A percentile compares a stretch with the other conserved stretches of the same genome.
phyloP scores from a whole-genome alignment of 768 basidiomycete species.

The Trichaptum fuscoviolaceum region DNA sequence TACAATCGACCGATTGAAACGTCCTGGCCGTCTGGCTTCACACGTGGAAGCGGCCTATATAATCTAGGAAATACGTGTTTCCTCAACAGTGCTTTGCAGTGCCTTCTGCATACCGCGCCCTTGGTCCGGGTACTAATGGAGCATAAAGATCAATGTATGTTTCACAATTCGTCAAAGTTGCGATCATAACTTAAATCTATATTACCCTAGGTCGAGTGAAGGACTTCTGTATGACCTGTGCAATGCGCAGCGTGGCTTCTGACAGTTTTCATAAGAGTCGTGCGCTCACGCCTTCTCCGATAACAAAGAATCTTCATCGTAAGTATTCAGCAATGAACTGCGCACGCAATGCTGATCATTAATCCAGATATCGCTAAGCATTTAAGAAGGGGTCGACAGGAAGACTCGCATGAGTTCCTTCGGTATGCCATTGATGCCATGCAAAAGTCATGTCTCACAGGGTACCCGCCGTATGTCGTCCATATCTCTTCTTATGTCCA shows the following conservation, averaged over 20 bases:
- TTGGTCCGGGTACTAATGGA: constrained; percentile 56
- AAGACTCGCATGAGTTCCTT: constrained; percentile 97
- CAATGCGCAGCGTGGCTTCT: constrained; percentile 50
- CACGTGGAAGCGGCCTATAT: constrained; percentile 58
- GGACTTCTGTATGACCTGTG: constrained; percentile 77
- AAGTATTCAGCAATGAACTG: constrained; percentile 20
- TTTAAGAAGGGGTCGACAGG: constrained; percentile 87
- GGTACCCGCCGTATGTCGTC: constrained; percentile 57
- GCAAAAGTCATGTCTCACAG: constrained; percentile 78
- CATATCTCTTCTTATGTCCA: constrained; percentile 3
- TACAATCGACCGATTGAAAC: constrained; percentile 52
- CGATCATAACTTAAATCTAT: constrained; percentile 5
- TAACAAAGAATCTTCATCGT: constrained; percentile 72
- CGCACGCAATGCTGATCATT: constrained; percentile 11
- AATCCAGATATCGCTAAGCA: constrained; percentile 83
- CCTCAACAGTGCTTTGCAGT: constrained; percentile 91
- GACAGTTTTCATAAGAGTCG: constrained; percentile 42
- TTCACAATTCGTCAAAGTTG: constrained; percentile 8
- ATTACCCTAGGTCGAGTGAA: constrained; percentile 34
- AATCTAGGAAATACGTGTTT: constrained; percentile 96
- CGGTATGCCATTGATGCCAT: constrained; percentile 89
- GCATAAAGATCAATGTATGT: constrained; percentile 60
- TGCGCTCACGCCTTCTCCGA: constrained; percentile 56
- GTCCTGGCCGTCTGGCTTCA: constrained; percentile 51
- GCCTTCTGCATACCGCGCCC: constrained; percentile 88